Conservation (phyloP, 257 asterid genomes). For the Nicotiana undulata region DNA sequence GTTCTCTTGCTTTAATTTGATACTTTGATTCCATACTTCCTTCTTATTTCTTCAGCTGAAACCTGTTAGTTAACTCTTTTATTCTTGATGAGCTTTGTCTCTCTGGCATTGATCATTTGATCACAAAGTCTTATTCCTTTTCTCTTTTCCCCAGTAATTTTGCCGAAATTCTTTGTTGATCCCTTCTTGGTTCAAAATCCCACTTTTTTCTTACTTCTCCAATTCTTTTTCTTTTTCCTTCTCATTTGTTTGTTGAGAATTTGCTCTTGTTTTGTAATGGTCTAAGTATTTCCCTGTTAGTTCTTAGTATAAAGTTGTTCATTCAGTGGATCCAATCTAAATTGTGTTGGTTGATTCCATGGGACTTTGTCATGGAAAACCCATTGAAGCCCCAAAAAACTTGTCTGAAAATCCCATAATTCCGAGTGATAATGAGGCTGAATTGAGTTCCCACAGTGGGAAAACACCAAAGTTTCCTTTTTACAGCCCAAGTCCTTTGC, state of each 20-base stretch:
- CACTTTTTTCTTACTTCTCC: conserved; percentile 11
- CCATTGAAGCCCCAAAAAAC: conserved; percentile 48
- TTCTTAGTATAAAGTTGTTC: not conserved
- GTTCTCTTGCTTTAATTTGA: conserved; percentile 27
- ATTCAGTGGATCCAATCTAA: conserved; percentile 12
- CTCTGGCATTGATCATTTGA: conserved; percentile 39
- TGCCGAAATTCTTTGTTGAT: conserved; percentile 18
- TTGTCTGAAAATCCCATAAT: conserved; percentile 41
- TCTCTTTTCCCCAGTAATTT: conserved; percentile 12
- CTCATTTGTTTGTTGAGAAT: not conserved
- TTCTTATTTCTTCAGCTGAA: conserved; percentile 30
- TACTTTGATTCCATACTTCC: conserved; percentile 32
- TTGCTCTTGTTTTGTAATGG: conserved; percentile 12
- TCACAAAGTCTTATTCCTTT: conserved; percentile 32
- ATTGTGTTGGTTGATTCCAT: conserved; percentile 45
- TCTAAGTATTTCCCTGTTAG: conserved; percentile 3
- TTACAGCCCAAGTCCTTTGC: conserved; percentile 90
- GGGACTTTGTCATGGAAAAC: conserved; percentile 98
- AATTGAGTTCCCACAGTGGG: conserved; percentile 48
- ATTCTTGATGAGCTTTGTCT: conserved; percentile 29
- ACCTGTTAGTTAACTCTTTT: conserved; percentile 20
- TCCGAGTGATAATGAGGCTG: conserved; percentile 43
- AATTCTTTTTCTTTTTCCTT: not conserved
- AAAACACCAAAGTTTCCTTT: conserved; percentile 88
- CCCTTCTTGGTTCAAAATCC: conserved; percentile 26